Evolutionary conservation across 805 yeast genomes (phyloP).

Genomic region (Cyberlindnera samutprakarnensis): DNA sequence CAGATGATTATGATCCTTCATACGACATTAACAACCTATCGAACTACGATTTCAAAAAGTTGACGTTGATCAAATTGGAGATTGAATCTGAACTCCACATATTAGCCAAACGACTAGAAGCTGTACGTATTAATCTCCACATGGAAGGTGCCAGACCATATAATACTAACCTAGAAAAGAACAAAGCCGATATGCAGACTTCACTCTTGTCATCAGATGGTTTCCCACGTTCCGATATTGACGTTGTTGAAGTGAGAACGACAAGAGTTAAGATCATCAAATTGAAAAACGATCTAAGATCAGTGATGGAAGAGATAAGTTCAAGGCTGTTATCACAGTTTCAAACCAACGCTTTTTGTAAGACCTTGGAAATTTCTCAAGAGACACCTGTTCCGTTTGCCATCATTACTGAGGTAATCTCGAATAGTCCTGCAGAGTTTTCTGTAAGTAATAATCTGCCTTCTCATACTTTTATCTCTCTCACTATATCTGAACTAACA

Average conservation of each 20-base stretch:
- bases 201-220: constrained; percentile 66
- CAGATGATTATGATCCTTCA: constrained; percentile 7
- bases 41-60: constrained; percentile 3
- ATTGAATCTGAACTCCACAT: constrained; percentile 9
- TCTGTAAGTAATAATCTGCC: too few species aligned
- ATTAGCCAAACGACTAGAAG: constrained; percentile 22
- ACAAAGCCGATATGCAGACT: constrained; percentile 55
- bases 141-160: too few species aligned
- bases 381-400: constrained; percentile 43
- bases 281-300: constrained; percentile 60
- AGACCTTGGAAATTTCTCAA: not conserved
- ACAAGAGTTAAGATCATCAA: constrained; percentile 58
- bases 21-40: constrained; percentile 5
- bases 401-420: constrained; percentile 14
- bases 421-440: constrained; percentile 52
- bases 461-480: too few species aligned
- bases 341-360: constrained; percentile 3
- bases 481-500: too few species aligned
- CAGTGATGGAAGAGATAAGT: constrained; percentile 40
- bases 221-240: constrained; percentile 78
- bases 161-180: constrained; percentile 18
- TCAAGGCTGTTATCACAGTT: constrained; percentile 39
- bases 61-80: constrained; percentile 9
- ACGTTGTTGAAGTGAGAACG: constrained; percentile 61
- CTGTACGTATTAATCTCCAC: constrained; percentile 2